phyloP scores from a whole-genome alignment of 78 protist species.

The Emiliania huxleyi region DNA sequence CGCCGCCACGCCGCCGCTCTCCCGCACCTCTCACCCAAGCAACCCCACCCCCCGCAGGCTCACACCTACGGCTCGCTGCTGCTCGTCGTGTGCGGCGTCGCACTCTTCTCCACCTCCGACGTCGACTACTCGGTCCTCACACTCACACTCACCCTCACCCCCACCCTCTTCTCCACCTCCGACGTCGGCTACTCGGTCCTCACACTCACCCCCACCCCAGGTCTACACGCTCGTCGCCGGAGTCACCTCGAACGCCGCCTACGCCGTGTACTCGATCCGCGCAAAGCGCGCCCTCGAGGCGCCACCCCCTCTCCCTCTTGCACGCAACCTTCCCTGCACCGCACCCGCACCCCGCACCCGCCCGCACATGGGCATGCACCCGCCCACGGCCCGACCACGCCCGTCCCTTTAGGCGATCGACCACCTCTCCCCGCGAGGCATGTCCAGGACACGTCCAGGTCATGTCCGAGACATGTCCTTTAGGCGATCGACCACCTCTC shows the following conservation, averaged over 20 bases:
- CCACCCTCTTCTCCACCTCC: not conserved
- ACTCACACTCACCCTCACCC: not conserved
- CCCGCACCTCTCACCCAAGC: not conserved
- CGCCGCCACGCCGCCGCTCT: no score
- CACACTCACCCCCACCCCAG: not conserved
- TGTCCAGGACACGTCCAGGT: no score
- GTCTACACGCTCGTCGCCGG: not conserved
- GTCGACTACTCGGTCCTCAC: not conserved
- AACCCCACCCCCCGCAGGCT: no score
- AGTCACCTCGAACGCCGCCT: not conserved
- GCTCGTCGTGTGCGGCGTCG: conserved; percentile 6
- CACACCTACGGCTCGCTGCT: not conserved
- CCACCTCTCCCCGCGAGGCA: not conserved
- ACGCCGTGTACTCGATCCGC: conserved; percentile 9
- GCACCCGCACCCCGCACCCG: no score
- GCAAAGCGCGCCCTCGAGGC: not conserved
- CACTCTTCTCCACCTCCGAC: not conserved
- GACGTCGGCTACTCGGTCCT: not conserved
- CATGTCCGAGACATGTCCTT: no score
- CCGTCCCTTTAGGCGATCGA: no score
- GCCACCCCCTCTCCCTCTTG: no score
- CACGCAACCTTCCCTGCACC: no score
- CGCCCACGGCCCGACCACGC: no score
- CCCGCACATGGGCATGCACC: no score
- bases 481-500: not conserved